phyloP scores from a whole-genome alignment of 306 rosid species.

The Hippophae gyantsensis region DNA sequence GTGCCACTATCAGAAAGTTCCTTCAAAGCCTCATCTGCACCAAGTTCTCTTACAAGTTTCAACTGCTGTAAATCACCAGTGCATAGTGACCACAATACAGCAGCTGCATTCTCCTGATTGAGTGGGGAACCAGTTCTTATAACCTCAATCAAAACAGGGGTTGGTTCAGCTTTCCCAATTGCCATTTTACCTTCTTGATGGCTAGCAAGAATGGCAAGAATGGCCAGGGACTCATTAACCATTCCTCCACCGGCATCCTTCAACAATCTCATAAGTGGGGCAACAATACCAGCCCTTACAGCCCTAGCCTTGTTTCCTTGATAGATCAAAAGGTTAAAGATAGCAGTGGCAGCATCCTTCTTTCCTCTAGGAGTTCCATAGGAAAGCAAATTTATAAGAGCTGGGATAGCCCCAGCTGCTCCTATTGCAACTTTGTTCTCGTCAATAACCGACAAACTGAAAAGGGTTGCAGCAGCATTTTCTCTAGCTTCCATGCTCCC shows the following conservation, averaged over 20 bases:
- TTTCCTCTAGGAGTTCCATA: conserved; percentile 97
- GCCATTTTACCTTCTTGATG: conserved; percentile 78
- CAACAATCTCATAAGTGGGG: conserved; percentile 61
- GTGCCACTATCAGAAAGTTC: conserved; percentile 87
- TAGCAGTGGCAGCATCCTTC: conserved; percentile 97
- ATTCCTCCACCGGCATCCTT: conserved; percentile 90
- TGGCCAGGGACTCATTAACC: conserved; percentile 95
- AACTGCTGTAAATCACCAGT: conserved; percentile 52
- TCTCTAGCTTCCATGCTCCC: conserved; percentile 99
- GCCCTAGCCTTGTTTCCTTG: conserved; percentile 98
- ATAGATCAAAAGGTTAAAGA: conserved; percentile 83
- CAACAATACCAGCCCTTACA: conserved; percentile 78
- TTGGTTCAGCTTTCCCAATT: conserved; percentile 61
- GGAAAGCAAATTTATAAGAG: conserved; percentile 71
- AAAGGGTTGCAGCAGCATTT: conserved; percentile 97
- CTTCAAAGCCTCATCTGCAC: conserved; percentile 70
- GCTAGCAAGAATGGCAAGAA: conserved; percentile 79
- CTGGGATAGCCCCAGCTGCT: conserved; percentile 98
- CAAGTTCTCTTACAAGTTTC: conserved; percentile 65
- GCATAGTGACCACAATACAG: conserved; percentile 83
- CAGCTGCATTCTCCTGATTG: conserved; percentile 84
- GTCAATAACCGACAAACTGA: conserved; percentile 80
- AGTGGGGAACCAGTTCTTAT: conserved; percentile 88
- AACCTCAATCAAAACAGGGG: conserved; percentile 64
- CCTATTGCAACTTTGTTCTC: conserved; percentile 92